Conservation (phyloP, 1,284 basidiomycete genomes). For the Pseudozyma pruni region DNA sequence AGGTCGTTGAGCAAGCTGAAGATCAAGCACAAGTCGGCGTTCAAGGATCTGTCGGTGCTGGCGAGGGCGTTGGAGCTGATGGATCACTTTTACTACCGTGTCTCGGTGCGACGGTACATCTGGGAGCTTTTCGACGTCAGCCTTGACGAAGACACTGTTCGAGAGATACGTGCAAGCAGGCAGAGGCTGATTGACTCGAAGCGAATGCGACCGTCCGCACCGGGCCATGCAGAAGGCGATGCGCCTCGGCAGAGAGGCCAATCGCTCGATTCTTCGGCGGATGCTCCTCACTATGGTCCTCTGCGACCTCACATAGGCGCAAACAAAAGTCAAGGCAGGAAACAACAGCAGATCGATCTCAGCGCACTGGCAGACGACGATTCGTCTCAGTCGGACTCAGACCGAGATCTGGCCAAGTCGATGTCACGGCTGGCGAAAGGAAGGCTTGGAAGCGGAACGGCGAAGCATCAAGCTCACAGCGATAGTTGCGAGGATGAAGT, state of each 20-base stretch:
- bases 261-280: neutral
- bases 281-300: neutral
- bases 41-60: slow-evolving; percentile 51
- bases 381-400: slow-evolving; percentile 23
- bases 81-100: slow-evolving; percentile 75
- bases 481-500: slow-evolving; percentile 23
- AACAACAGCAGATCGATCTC: slow-evolving; percentile 10
- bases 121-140: slow-evolving; percentile 84
- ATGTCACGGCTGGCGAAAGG: neutral
- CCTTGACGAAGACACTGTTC: slow-evolving; percentile 43
- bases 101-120: slow-evolving; percentile 87
- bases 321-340: neutral
- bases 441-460: neutral
- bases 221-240: neutral
- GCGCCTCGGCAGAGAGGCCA: slow-evolving; percentile 14
- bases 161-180: slow-evolving; percentile 25
- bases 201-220: slow-evolving; percentile 2
- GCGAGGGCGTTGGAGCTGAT: slow-evolving; percentile 57
- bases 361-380: slow-evolving; percentile 16
- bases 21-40: slow-evolving; percentile 63
- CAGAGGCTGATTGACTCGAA: slow-evolving; percentile 37
- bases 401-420: slow-evolving; percentile 3
- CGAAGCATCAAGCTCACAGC: slow-evolving; percentile 1
- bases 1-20: slow-evolving; percentile 70
- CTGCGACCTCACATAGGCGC: neutral